Conservation (phyloP, 768 basidiomycete genomes). For the Termitomyces sp. region DNA sequence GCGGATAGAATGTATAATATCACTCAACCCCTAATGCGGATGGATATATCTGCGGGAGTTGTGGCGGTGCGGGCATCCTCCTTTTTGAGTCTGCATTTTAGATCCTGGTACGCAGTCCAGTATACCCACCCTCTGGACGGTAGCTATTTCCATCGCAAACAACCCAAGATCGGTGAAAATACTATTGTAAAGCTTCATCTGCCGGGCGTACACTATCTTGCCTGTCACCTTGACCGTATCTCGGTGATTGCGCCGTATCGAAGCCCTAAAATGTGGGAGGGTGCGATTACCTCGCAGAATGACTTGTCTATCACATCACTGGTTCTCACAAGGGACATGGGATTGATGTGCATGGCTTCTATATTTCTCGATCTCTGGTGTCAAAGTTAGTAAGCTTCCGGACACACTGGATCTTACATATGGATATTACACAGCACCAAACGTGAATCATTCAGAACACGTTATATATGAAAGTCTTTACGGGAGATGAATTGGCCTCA, state of each 20-base stretch:
- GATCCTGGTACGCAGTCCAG: background rate
- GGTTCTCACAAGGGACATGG: too few relatives aligned
- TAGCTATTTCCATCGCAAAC: background rate
- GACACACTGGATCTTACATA: background rate
- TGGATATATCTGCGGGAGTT: background rate
- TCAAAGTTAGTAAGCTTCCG: background rate
- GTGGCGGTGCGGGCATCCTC: background rate
- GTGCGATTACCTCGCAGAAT: background rate
- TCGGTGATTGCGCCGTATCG: background rate
- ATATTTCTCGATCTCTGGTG: background rate
- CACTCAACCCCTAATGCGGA: background rate
- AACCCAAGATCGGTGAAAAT: background rate
- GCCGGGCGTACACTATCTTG: background rate
- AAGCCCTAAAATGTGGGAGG: background rate
- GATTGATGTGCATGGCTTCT: background rate
- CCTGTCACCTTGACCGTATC: background rate
- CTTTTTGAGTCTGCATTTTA: background rate
- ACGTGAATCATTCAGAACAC: background rate
- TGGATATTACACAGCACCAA: background rate
- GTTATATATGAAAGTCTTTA: background rate
- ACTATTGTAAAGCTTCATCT: background rate
- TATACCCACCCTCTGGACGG: background rate
- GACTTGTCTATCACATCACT: too few relatives aligned
- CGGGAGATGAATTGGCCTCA: background rate
- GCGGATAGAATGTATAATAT: background rate